Evolutionary conservation across 2,329 filamentous ascomycete genomes (phyloP), one percentile per base, ranked within the genome.

Genomic region (Grosmannia serpens): DNA sequence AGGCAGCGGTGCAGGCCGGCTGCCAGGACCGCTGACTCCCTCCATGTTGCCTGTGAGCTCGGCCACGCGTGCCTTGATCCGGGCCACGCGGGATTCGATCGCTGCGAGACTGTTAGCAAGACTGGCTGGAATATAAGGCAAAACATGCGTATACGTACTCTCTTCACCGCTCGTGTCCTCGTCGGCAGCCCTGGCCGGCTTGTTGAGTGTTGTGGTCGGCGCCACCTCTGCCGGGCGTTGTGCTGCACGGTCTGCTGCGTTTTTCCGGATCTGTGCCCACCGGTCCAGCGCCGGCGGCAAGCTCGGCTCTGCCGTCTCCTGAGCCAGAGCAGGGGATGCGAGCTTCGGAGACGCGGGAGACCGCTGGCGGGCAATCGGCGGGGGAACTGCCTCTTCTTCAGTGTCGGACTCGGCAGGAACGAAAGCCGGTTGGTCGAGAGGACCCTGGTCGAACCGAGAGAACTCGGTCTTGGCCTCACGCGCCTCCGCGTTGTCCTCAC

Each of bases 41-140:
- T 92, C 88, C 81, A 89, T 89, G 71, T 88, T 89, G 66, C 87
- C 87, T 2, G 94, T 99, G 66, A 99, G 75, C 71, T 96, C 91
- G 56, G 94, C 94, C 60, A 99, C 94, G 62, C 94, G 87, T 61
- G 94, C 94, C 75, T 96, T 97, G 80, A 99, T 99, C 63, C 94
- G 88, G 54, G 94, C 94, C 60, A 97, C 94, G 64, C 94, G 89
- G 54, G 91, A 91, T 73, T 99, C 94, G 67, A 97, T 97, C 41
- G 91, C 90, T 95, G 65, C n/a, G 57, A 53, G 15, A 49, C 50
- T 55, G 69, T 69, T 69, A 70, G 66, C 56, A 56, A 52, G 31
- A n/a, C 26, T 27, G 27, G 24, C 24, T 5, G 20, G 41, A 41
- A 4, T 7, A 56, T 64, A 55, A 13, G 58, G 15, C 20, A 20